Evolutionary conservation across 306 rosid species (phyloP).

Genomic region (Argentina anserina): DNA sequence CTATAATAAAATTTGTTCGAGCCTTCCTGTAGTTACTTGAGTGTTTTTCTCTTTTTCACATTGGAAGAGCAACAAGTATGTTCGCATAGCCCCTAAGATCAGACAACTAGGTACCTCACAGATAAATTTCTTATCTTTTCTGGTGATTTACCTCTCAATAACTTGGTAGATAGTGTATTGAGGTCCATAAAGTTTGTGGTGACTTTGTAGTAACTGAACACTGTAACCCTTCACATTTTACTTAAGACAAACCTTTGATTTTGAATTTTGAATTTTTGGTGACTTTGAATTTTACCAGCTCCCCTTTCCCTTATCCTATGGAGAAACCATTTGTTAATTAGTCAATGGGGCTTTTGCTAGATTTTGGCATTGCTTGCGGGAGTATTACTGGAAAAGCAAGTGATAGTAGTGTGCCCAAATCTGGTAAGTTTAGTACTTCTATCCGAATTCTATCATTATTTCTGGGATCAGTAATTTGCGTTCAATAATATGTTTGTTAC

Average conservation of each 20-base stretch:
- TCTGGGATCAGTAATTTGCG: conserved; percentile 17
- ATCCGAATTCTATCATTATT: neutral
- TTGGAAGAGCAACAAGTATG: neutral
- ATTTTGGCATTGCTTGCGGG: conserved; percentile 68
- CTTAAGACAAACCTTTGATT: too few relatives aligned
- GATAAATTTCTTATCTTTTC: too few relatives aligned
- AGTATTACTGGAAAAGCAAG: conserved; percentile 83
- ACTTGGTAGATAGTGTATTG: neutral
- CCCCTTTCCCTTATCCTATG: neutral
- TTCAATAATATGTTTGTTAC: neutral
- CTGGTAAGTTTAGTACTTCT: conserved; percentile 44
- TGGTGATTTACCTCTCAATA: neutral
- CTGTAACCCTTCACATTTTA: neutral
- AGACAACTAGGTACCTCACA: neutral
- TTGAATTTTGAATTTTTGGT: too few relatives aligned
- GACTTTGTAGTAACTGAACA: neutral
- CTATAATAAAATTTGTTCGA: neutral
- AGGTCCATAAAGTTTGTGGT: neutral
- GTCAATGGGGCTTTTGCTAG: conserved; percentile 45
- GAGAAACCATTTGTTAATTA: conserved; percentile 1
- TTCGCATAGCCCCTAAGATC: neutral
- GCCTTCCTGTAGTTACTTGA: neutral
- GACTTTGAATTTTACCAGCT: neutral
- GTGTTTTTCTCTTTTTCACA: neutral
- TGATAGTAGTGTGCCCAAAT: conserved; percentile 69